Evolutionary conservation across 768 basidiomycete species (phyloP).

Genomic region (Terana coerulea): DNA sequence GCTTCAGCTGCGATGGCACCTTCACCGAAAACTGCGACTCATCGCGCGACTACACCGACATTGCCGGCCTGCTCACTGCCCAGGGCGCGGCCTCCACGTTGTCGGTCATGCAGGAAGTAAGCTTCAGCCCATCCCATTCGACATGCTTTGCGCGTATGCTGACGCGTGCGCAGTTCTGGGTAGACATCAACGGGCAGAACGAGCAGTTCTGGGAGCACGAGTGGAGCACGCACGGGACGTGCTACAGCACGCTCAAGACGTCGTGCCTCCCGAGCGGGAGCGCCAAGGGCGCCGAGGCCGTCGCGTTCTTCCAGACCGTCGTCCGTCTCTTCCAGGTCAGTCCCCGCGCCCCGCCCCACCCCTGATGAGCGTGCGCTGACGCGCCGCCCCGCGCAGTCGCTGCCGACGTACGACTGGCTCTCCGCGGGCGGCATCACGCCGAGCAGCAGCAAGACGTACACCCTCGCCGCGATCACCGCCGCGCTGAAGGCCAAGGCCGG

Average conservation of each 20-base stretch:
- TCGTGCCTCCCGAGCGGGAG: conserved; percentile 60
- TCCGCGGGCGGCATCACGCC: conserved; percentile 71
- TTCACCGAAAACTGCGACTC: conserved; percentile 35
- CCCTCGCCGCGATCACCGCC: conserved; percentile 46
- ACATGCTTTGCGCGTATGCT: conserved; percentile 14
- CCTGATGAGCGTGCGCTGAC: too few species aligned
- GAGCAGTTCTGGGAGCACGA: conserved; percentile 78
- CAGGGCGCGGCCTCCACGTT: conserved; percentile 59
- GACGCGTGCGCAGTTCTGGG: conserved; percentile 51
- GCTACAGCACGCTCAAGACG: conserved; percentile 50
- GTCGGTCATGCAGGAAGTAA: conserved; percentile 46
- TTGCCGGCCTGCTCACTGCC: conserved; percentile 41
- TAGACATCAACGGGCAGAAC: conserved; percentile 53
- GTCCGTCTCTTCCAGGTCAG: conserved; percentile 54
- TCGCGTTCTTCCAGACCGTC: conserved; percentile 42
- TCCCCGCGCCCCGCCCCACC: too few species aligned
- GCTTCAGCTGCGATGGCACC: conserved; percentile 50
- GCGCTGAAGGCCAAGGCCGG: conserved; percentile 56
- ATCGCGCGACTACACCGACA: conserved; percentile 41
- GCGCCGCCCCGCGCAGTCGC: too few species aligned
- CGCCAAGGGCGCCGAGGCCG: conserved; percentile 52
- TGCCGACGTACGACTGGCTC: conserved; percentile 77
- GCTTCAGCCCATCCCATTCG: neutral
- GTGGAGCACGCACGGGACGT: conserved; percentile 67
- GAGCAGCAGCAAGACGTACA: conserved; percentile 51